Evolutionary conservation across 352 stramenopile species (phyloP), one percentile per base, ranked within the genome.

Genomic region (Phytophthora ramorum): DNA sequence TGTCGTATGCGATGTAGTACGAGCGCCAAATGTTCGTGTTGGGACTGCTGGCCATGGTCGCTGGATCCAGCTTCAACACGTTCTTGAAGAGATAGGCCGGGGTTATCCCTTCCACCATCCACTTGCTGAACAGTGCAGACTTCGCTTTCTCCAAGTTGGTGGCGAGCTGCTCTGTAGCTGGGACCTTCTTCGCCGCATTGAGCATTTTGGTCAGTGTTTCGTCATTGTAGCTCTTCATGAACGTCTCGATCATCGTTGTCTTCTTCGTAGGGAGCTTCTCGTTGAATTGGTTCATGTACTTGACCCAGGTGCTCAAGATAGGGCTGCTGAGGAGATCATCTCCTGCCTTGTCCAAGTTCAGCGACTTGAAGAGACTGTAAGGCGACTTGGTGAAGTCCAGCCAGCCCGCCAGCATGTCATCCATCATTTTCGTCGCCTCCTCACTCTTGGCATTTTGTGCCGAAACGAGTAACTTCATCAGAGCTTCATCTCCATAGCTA

Each of bases 1-100:
- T n/a, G n/a, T 50, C 53, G 41, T 69, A 69, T 2, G 47, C 46
- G 7, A 53, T 63, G 38, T 64, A 54, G 46, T 69, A 69, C 0
- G 62, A 45, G 2, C 46, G 45, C 62, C 62, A 69, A 35, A 64
- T 47, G 7, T 51, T 28, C 14, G 53, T 40, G 12, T 59, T 54
- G 22, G 45, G 37, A 4, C 26, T 53, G 13, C 7, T 62, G 3
- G 14, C 35, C 35, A 41, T 17, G 14, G 1, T 41, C 35, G 35
- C 45, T 0, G 45, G 40, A 8, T 54, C 19, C 14, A 69, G 2
- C 26, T 63, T 63, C n/a, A 69, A n/a, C n/a, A 69, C 61, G 1
- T 7, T 54, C 2, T 45, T 59, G 48, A 22, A 56, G 0, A 69
- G 26, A 3, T 47, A 37, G 2, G 54, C 52, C 8, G 52, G 61